A percentile compares a stretch with the other conserved stretches of the same genome.
phyloP scores from a whole-genome alignment of 306 rosid genomes.

The Abrus pulchellus region DNA sequence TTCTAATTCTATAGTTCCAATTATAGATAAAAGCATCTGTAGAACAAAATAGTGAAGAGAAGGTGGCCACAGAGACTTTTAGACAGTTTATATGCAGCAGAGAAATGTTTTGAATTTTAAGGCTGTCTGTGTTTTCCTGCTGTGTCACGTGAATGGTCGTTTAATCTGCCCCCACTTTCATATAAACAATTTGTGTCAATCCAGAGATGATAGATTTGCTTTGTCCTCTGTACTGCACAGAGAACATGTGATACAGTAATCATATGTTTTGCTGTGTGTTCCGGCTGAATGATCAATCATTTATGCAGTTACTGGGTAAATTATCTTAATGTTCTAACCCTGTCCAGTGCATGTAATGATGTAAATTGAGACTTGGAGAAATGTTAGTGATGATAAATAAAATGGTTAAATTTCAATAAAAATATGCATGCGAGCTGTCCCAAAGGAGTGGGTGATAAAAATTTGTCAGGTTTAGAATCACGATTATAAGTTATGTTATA shows the following conservation, averaged over 20 bases:
- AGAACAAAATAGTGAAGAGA: background rate
- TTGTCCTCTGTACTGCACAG: background rate
- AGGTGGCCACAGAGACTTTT: background rate
- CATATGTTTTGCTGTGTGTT: background rate
- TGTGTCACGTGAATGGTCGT: conserved; percentile 33
- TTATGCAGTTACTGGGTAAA: background rate
- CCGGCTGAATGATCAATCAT: too few relatives aligned
- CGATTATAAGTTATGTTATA: too few relatives aligned
- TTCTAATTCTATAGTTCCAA: background rate
- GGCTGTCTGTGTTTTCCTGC: conserved; percentile 3
- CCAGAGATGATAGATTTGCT: background rate
- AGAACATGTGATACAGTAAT: conserved; percentile 6
- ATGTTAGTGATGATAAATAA: too few relatives aligned
- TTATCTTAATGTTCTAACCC: too few relatives aligned
- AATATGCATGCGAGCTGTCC: too few relatives aligned
- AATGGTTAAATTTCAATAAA: too few relatives aligned
- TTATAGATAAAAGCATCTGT: background rate
- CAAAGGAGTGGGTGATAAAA: too few relatives aligned
- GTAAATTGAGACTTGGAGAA: too few relatives aligned
- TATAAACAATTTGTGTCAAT: background rate
- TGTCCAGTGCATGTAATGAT: too few relatives aligned
- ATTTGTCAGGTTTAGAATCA: too few relatives aligned
- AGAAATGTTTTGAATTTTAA: conserved; percentile 23
- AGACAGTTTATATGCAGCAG: background rate
- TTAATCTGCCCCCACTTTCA: conserved; percentile 6